phyloP scores from a whole-genome alignment of 148 eudicot species.

The Fagopyrum esculentum region DNA sequence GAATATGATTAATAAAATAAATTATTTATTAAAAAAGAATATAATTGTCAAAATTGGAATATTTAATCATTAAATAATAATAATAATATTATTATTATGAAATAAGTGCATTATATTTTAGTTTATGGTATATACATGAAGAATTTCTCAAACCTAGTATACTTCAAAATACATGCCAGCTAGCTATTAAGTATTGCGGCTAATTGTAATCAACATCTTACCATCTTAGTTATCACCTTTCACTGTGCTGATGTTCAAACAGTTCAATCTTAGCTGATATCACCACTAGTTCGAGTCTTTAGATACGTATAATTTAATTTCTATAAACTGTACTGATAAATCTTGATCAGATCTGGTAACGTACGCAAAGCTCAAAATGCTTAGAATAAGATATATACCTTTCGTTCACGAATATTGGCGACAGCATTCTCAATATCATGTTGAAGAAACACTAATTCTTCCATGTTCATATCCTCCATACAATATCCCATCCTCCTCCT shows the following conservation, averaged over 20 bases:
- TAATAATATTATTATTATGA: no score
- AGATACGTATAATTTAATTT: no score
- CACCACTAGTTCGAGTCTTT: background rate
- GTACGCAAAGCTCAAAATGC: background rate
- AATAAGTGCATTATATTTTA: no score
- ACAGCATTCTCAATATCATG: constrained; percentile 55
- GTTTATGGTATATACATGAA: no score
- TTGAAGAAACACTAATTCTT: constrained; percentile 45
- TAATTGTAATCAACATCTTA: no score
- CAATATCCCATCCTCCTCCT: constrained; percentile 83
- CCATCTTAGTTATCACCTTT: no score
- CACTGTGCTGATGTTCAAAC: background rate
- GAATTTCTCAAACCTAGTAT: no score
- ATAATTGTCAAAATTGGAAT: no score
- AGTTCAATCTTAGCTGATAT: background rate
- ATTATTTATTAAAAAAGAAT: no score
- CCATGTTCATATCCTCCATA: constrained; percentile 45
- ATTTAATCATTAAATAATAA: no score
- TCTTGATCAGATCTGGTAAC: background rate
- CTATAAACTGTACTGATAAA: background rate
- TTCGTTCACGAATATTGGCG: constrained; percentile 50
- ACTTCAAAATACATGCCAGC: background rate
- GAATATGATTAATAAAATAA: no score
- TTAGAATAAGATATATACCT: constrained; percentile 35
- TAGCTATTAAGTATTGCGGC: background rate